phyloP scores from a whole-genome alignment of 805 yeast genomes.

The Wickerhamia fluorescens region DNA sequence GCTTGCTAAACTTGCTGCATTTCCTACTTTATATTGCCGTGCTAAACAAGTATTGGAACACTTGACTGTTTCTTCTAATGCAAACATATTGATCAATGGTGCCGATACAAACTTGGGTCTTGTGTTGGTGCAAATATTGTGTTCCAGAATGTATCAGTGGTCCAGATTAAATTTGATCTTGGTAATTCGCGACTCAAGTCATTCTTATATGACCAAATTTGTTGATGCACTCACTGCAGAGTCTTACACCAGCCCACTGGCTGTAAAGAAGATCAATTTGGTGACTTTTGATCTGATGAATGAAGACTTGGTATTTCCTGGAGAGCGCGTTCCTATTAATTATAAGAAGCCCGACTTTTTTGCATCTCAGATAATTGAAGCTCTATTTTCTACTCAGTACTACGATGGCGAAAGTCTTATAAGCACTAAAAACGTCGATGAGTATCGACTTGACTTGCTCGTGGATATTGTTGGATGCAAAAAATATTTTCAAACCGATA shows the following conservation, averaged over 20 bases:
- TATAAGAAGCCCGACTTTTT: slow-evolving; percentile 33
- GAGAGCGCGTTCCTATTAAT: slow-evolving; percentile 25
- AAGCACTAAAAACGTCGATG: slow-evolving; percentile 12
- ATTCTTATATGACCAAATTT: slow-evolving; percentile 14
- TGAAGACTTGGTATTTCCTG: slow-evolving; percentile 28
- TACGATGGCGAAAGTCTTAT: slow-evolving; percentile 15
- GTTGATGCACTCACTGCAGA: slow-evolving; percentile 13
- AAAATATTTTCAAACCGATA: slow-evolving; percentile 25
- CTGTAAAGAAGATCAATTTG: slow-evolving; percentile 15
- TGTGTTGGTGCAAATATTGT: slow-evolving; percentile 27
- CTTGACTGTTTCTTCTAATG: slow-evolving; percentile 13
- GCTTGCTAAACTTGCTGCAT: slow-evolving; percentile 25
- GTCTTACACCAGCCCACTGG: slow-evolving; percentile 15
- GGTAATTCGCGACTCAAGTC: slow-evolving; percentile 19
- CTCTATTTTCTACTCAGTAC: slow-evolving; percentile 17
- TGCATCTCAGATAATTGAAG: slow-evolving; percentile 30
- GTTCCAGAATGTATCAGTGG: slow-evolving; percentile 21
- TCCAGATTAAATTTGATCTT: slow-evolving; percentile 23
- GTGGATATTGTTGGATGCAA: slow-evolving; percentile 36
- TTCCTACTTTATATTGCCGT: slow-evolving; percentile 29
- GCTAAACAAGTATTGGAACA: slow-evolving; percentile 30
- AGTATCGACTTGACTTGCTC: slow-evolving; percentile 27
- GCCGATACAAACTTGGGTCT: slow-evolving; percentile 34
- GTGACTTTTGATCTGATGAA: slow-evolving; percentile 28
- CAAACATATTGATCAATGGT: slow-evolving; percentile 34